Base-by-base conservation (phyloP, 805 yeast genomes). In the Cyberlindnera amylophila region DNA sequence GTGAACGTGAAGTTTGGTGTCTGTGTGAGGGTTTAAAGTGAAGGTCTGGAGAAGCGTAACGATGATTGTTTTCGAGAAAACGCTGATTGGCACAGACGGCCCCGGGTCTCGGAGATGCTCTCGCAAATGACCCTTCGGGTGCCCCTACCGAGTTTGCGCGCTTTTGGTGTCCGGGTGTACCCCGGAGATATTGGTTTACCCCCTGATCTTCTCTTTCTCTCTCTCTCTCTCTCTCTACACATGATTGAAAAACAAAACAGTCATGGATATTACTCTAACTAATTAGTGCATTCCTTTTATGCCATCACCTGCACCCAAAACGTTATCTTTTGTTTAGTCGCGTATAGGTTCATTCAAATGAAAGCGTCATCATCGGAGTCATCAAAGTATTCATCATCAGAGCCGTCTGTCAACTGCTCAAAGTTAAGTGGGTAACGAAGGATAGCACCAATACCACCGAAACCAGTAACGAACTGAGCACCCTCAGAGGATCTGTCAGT, bases 381-480 rank as follows among this genome's bases (percentile, higher is more conserved):
- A 50, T 82, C 85, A 65, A 81, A 89, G 66, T 81, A 89, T 64
- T 82, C 85, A 65, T 87, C 95, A 61, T 90, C 97, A 51, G 87
- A 95, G 46, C 87, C 97, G 41, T 88, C 95, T 40, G 72, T 85
- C 62, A 93, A 77, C 73, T 89, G 97, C 66, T 93, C 99, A 59
- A 93, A 93, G 72, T 93, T 93, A 56, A 93, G 93, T 69, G 89
- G 89, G 70, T 93, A 93, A 72, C 99, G 88, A 65, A 93, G 73
- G 57, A 93, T 65, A 45, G 96, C 97, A 66, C 99, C 99, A 53
- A 93, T 79, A 71, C 99, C 99, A 84, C 99, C 99, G 62, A 93
- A 93, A 46, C 99, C 99, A 57, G 81, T 83, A 46, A 85, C 95
- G 67, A 93, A 93, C 72, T 93, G 99, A 35, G 98, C 95, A 74